Conservation (phyloP, 1,139 yeast species). For the Pichia sp. region DNA sequence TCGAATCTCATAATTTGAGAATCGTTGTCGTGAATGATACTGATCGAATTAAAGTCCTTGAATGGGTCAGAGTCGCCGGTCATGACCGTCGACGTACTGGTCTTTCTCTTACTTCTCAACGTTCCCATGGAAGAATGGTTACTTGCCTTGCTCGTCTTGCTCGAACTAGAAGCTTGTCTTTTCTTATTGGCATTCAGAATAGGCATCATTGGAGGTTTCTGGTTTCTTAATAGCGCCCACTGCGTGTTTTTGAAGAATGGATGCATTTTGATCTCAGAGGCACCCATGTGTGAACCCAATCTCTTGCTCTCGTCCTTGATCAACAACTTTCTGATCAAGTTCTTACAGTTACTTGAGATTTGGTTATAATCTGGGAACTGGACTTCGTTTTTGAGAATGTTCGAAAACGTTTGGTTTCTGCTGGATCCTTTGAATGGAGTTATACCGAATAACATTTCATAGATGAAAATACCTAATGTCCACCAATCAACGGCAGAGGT, state of each 20-base stretch:
- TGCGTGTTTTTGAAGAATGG: slow-evolving; percentile 97
- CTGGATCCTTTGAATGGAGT: slow-evolving; percentile 95
- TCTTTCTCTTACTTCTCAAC: slow-evolving; percentile 38
- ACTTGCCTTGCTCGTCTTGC: slow-evolving; percentile 22
- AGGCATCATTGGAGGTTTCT: slow-evolving; percentile 94
- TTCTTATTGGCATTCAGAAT: slow-evolving; percentile 54
- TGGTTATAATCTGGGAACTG: slow-evolving; percentile 97
- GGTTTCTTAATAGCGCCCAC: slow-evolving; percentile 91
- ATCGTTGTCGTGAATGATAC: slow-evolving; percentile 67
- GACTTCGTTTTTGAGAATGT: slow-evolving; percentile 77
- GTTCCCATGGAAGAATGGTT: slow-evolving; percentile 32
- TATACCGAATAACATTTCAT: slow-evolving; percentile 92
- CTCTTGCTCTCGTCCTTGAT: slow-evolving; percentile 85
- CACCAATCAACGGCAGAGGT: slow-evolving; percentile 99
- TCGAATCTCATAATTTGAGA: slow-evolving; percentile 47
- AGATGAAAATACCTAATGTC: slow-evolving; percentile 91
- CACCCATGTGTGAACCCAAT: slow-evolving; percentile 90
- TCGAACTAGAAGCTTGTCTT: slow-evolving; percentile 11
- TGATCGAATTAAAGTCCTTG: slow-evolving; percentile 83
- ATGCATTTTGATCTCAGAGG: slow-evolving; percentile 87
- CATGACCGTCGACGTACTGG: slow-evolving; percentile 35
- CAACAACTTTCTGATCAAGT: slow-evolving; percentile 72
- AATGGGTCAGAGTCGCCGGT: slow-evolving; percentile 65
- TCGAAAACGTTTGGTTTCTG: slow-evolving; percentile 86
- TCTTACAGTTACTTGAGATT: slow-evolving; percentile 77